A percentile compares a stretch with the other conserved stretches of the same genome.
Conservation (phyloP, 148 eudicot species). For the Drosera capensis region DNA sequence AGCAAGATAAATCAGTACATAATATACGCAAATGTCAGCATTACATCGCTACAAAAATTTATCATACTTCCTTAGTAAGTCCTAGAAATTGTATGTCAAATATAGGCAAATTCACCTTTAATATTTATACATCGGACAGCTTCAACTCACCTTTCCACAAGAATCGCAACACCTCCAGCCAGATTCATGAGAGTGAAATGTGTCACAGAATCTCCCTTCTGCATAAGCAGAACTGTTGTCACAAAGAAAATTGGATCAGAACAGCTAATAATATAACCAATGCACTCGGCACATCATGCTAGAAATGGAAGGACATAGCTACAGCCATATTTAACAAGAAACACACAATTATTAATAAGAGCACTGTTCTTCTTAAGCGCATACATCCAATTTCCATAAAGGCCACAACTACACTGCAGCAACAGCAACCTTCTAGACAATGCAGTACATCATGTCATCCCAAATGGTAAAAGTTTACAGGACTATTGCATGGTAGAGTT, state of each 20-base stretch:
- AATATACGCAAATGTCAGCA: neutral
- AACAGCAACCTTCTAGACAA: no score
- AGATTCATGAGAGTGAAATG: constrained; percentile 46
- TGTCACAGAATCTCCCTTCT: constrained; percentile 70
- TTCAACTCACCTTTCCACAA: constrained; percentile 56
- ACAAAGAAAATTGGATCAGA: neutral
- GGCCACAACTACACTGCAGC: no score
- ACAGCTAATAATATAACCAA: neutral
- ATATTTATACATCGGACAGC: neutral
- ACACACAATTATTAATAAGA: no score
- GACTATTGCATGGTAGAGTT: no score
- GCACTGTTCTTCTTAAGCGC: no score
- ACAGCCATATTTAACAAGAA: no score
- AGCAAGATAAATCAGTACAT: neutral
- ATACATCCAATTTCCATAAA: no score
- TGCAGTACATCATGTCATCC: no score
- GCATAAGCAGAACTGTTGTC: constrained; percentile 44
- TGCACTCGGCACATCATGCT: neutral
- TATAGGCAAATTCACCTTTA: neutral
- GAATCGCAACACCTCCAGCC: constrained; percentile 85
- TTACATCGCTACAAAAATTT: neutral
- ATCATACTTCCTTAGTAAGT: neutral
- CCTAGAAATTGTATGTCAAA: neutral
- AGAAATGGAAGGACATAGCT: no score
- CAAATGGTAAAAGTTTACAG: no score